phyloP scores from a whole-genome alignment of 208 protist species.

The Herpetomonas tarakana region DNA sequence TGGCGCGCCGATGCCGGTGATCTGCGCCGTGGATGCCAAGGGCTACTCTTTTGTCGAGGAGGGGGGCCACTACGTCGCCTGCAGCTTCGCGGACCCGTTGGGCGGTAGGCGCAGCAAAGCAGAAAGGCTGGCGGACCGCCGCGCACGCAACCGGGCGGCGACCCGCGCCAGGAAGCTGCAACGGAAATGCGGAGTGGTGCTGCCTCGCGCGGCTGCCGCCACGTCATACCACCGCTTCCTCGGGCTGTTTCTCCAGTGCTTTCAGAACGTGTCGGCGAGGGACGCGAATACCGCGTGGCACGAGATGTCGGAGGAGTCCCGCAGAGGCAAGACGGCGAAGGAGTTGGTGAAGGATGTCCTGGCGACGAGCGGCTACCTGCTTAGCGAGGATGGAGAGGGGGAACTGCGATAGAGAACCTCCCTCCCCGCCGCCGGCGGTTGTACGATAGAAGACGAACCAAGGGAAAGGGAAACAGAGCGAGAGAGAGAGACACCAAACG shows the following conservation, averaged over 20 bases:
- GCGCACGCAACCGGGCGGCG: neutral
- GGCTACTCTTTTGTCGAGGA: constrained; percentile 46
- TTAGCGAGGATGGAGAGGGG: neutral
- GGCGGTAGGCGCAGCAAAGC: neutral
- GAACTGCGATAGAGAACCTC: no score
- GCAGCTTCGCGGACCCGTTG: constrained; percentile 7
- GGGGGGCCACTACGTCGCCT: constrained; percentile 27
- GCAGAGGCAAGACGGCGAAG: constrained; percentile 4
- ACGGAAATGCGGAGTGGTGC: no score
- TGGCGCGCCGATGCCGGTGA: constrained; percentile 10
- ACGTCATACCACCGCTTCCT: constrained; percentile 16
- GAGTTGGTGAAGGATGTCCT: neutral
- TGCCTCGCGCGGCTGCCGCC: no score
- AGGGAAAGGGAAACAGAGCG: no score
- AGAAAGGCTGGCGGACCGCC: neutral
- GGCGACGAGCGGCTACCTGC: neutral
- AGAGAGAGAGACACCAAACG: no score
- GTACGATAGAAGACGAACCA: no score
- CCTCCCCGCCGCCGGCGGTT: no score
- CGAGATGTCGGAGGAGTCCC: neutral
- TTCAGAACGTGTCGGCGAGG: constrained; percentile 16
- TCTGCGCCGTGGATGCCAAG: constrained; percentile 44
- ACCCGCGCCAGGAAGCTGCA: neutral
- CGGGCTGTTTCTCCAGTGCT: constrained; percentile 17
- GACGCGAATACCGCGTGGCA: constrained; percentile 23